Conservation (phyloP, 306 rosid species). For the Senna siamea region DNA sequence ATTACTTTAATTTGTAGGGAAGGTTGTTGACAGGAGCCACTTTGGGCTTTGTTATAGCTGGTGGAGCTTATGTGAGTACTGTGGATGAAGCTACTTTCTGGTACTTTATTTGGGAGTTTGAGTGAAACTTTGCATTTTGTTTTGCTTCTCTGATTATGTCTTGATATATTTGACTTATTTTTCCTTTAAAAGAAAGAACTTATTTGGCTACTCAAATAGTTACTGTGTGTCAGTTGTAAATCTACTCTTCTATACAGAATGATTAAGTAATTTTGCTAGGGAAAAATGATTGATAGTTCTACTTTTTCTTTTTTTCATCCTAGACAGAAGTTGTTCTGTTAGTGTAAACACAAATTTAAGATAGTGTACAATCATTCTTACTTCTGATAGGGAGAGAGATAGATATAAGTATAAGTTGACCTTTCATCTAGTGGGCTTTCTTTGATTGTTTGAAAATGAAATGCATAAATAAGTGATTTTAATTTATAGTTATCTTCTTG, state of each 20-base stretch:
- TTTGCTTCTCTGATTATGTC: conserved; percentile 5
- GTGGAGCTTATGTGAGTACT: conserved; percentile 98
- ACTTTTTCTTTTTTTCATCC: neutral
- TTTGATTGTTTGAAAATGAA: conserved; percentile 22
- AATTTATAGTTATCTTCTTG: conserved; percentile 42
- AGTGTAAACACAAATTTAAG: neutral
- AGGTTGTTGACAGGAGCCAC: conserved; percentile 82
- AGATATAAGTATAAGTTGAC: neutral
- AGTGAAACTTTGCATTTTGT: conserved; percentile 37
- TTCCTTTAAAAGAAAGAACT: neutral
- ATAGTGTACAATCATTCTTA: neutral
- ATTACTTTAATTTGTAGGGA: conserved; percentile 64
- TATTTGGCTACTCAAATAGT: neutral
- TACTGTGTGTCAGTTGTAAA: conserved; percentile 10
- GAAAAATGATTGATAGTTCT: neutral
- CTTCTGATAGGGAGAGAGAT: neutral
- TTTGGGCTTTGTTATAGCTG: conserved; percentile 79
- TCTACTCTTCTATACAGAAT: conserved; percentile 17
- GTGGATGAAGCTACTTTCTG: conserved; percentile 99
- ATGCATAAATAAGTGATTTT: conserved; percentile 34
- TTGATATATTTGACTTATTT: conserved; percentile 4
- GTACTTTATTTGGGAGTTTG: conserved; percentile 62
- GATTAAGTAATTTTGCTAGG: neutral
- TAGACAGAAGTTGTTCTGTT: conserved; percentile 1
- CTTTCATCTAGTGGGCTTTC: conserved; percentile 4